Conservation (phyloP, 192 early-diverging fungal species). For the Thamnidium elegans region DNA sequence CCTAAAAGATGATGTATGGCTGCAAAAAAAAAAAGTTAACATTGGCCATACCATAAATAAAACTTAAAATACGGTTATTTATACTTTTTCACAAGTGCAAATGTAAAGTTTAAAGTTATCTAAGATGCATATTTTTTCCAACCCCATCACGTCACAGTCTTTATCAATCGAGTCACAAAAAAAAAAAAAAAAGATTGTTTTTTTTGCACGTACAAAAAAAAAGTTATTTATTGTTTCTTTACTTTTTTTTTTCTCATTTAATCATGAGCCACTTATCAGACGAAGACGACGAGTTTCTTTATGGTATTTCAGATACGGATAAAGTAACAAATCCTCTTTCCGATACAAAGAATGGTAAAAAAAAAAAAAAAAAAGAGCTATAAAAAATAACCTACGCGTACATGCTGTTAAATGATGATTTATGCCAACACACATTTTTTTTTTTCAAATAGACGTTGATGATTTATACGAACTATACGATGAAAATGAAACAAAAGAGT, state of each 20-base stretch:
- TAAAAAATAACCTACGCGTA: background rate
- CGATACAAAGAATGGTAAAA: conserved; percentile 7
- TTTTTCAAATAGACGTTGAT: background rate
- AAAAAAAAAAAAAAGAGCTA: background rate
- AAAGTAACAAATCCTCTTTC: background rate
- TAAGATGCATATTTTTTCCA: too few relatives aligned
- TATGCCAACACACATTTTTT: background rate
- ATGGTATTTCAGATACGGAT: conserved; percentile 18
- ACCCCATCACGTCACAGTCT: too few relatives aligned
- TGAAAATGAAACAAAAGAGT: conserved; percentile 6
- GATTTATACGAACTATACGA: conserved; percentile 20
- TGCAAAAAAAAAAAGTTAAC: too few relatives aligned
- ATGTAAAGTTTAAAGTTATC: too few relatives aligned
- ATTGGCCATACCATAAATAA: too few relatives aligned
- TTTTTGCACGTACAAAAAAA: too few relatives aligned
- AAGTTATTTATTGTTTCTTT: too few relatives aligned
- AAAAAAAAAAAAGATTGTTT: too few relatives aligned
- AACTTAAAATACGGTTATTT: too few relatives aligned
- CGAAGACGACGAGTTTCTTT: conserved; percentile 39
- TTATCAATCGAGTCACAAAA: too few relatives aligned
- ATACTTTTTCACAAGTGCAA: too few relatives aligned
- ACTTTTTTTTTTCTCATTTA: background rate
- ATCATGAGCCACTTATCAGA: conserved; percentile 11
- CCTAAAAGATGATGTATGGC: too few relatives aligned
- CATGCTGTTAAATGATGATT: background rate